These are phyloP conservation scores for Hymenoscyphus salicellus DNA, from an alignment of 2,329 filamentous ascomycete genomes.

Conservation along the genomic window DNA sequence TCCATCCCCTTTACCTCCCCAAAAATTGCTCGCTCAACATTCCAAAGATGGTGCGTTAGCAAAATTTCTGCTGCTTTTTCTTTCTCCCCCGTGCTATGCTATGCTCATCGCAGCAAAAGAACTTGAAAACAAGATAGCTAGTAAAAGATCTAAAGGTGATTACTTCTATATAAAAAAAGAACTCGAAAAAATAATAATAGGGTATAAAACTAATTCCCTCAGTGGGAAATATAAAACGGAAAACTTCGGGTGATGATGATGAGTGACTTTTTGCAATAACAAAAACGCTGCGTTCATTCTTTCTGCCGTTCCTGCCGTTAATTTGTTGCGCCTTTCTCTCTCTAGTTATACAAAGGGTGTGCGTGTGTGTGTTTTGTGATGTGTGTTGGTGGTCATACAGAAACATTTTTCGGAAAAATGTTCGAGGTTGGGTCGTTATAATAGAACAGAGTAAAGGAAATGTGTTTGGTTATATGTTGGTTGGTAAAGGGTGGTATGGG, in stretches of 20 bases:
- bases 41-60: conserved; percentile 1
- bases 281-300: background rate
- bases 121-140: background rate
- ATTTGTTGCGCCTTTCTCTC: background rate
- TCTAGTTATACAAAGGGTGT: conserved; percentile 7
- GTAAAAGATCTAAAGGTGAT: background rate
- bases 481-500: background rate
- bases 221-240: background rate
- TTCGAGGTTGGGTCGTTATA: conserved; percentile 1
- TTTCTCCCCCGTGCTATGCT: background rate
- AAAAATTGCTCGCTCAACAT: conserved; percentile 8
- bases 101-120: background rate
- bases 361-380: background rate
- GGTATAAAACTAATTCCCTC: conserved; percentile 9
- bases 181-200: background rate
- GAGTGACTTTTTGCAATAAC: background rate
- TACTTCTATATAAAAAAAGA: background rate
- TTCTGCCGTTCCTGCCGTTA: conserved; percentile 6
- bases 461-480: background rate
- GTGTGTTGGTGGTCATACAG: background rate
- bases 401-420: background rate
- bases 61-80: background rate
- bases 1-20: background rate
- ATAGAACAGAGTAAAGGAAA: background rate
- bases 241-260: background rate